A percentile compares a stretch with the other conserved stretches of the same genome.
phyloP scores from a whole-genome alignment of 169 alveolate genomes.

The Miamiensis avidus region DNA sequence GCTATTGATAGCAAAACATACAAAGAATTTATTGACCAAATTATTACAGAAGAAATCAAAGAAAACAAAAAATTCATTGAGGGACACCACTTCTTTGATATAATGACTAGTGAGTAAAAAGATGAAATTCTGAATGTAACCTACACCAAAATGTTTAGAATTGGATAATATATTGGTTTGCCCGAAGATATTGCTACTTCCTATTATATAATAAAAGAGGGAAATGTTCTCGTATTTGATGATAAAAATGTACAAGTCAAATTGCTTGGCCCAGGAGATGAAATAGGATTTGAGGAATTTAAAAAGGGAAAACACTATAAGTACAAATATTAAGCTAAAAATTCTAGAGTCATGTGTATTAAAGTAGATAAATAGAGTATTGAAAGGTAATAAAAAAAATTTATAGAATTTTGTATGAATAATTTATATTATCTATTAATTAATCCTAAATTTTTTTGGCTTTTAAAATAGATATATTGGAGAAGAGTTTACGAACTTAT shows the following conservation, averaged over 20 bases:
- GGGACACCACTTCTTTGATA: slow-evolving; percentile 41
- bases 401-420: no score
- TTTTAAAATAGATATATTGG: neutral
- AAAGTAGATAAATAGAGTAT: neutral
- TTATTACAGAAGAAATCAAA: slow-evolving; percentile 44
- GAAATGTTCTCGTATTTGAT: slow-evolving; percentile 31
- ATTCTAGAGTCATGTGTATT: neutral
- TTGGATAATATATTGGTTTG: slow-evolving; percentile 43
- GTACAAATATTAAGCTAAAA: neutral
- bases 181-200: slow-evolving; percentile 58
- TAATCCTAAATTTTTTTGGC: neutral
- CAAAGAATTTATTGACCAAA: slow-evolving; percentile 41
- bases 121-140: slow-evolving; percentile 36
- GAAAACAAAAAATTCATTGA: slow-evolving; percentile 63
- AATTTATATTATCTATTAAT: no score
- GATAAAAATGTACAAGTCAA: neutral
- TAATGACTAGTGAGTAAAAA: slow-evolving; percentile 50
- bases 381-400: neutral
- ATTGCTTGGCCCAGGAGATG: neutral
- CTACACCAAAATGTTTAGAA: slow-evolving; percentile 33
- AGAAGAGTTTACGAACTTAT: neutral
- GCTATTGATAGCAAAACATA: slow-evolving; percentile 44
- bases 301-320: neutral
- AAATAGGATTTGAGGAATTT: neutral
- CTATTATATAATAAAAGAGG: slow-evolving; percentile 59